Percentiles rank a stretch among this genome's conserved stretches.
Evolutionary conservation across 129 eudicot genomes (phyloP).

Genomic region (Chrysanthemum makinoi): DNA sequence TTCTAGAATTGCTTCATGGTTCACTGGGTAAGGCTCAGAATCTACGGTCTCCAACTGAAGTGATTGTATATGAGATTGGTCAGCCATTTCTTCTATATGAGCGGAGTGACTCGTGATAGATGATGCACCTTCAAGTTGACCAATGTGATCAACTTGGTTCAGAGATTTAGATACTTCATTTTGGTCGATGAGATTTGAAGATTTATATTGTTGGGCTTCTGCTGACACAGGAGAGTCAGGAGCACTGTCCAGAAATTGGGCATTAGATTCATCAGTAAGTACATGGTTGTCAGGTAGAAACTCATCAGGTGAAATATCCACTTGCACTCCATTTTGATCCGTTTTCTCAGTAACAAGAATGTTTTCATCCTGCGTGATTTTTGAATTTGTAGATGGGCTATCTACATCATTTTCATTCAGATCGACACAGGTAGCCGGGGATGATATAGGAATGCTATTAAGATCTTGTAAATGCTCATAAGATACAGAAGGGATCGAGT

Average conservation of each 20-base stretch:
- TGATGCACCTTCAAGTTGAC: constrained; percentile 16
- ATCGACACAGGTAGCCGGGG: neutral
- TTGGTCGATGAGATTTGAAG: constrained; percentile 20
- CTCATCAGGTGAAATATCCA: no score
- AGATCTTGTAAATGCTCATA: constrained; percentile 3
- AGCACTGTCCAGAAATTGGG: constrained; percentile 26
- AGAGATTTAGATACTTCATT: constrained; percentile 25
- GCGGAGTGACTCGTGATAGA: constrained; percentile 15
- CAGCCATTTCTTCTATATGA: constrained; percentile 28
- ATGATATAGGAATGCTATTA: constrained; percentile 7
- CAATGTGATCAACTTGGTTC: constrained; percentile 19
- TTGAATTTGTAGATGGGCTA: constrained; percentile 3
- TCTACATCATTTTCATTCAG: constrained; percentile 13
- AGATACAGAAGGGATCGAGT: neutral
- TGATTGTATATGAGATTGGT: constrained; percentile 15
- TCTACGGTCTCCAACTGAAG: constrained; percentile 7
- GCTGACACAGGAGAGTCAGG: constrained; percentile 23
- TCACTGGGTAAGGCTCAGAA: constrained; percentile 13
- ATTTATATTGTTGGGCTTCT: constrained; percentile 24
- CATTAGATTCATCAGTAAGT: constrained; percentile 11
- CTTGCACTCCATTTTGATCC: constrained; percentile 7
- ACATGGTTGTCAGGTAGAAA: neutral
- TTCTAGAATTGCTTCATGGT: constrained; percentile 21
- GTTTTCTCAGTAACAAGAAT: constrained; percentile 11
- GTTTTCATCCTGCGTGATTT: constrained; percentile 14